These are phyloP conservation scores for Haplographium delicatum DNA, from an alignment of 495 filamentous ascomycete genomes.

Conservation along the genomic window DNA sequence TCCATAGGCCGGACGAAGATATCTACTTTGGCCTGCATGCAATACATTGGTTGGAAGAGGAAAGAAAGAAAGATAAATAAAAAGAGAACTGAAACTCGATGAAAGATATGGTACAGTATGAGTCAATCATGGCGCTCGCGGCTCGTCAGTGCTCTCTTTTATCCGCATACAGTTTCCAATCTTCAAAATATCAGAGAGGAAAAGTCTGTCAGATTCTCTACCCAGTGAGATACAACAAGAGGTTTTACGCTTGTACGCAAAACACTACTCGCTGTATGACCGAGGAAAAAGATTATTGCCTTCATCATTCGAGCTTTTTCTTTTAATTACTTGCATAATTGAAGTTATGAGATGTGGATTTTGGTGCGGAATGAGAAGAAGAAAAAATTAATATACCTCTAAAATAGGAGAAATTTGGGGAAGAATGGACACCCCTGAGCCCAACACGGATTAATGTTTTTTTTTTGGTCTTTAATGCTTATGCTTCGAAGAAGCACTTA, in stretches of 20 bases:
- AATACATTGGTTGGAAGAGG: background rate
- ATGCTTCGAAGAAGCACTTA: constrained; percentile 31
- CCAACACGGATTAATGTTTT: too few species aligned
- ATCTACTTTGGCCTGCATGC: too few species aligned
- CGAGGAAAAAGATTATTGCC: constrained; percentile 6
- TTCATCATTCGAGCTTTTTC: constrained; percentile 12
- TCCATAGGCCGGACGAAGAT: too few species aligned
- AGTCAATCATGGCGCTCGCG: background rate
- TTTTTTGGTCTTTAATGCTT: constrained; percentile 30
- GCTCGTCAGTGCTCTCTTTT: constrained; percentile 19
- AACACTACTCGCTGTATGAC: constrained; percentile 1
- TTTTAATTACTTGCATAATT: too few species aligned
- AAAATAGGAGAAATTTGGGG: too few species aligned
- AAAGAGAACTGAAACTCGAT: background rate
- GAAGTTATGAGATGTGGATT: too few species aligned
- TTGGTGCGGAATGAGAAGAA: too few species aligned
- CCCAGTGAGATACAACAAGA: background rate
- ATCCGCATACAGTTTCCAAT: constrained; percentile 4
- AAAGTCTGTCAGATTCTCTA: constrained; percentile 6
- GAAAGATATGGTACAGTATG: background rate
- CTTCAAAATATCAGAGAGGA: background rate
- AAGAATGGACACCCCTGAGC: too few species aligned
- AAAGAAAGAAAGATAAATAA: constrained; percentile 1
- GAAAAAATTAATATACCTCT: too few species aligned
- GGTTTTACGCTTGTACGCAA: constrained; percentile 6